These are phyloP conservation scores for Setomelanomma holmii DNA, from an alignment of 2,329 filamentous ascomycete genomes.

Conservation along the genomic window DNA sequence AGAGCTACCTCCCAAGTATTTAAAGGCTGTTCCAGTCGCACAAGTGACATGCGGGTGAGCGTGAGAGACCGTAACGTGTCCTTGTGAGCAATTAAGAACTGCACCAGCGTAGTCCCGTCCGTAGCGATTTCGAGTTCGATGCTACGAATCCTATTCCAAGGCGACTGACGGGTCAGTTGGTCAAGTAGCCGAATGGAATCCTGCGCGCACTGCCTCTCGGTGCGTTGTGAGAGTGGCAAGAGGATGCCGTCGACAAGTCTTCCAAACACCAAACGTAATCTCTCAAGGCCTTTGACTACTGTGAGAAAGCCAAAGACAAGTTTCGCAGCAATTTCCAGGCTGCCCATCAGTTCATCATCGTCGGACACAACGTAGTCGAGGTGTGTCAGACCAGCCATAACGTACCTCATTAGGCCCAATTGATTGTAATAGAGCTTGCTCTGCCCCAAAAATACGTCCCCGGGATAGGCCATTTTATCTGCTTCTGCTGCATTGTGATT, in stretches of 20 bases:
- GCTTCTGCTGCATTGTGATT: slow-evolving; percentile 3
- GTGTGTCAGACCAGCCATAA: slow-evolving; percentile 5
- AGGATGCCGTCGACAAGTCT: slow-evolving; percentile 9
- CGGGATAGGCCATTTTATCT: slow-evolving; percentile 2
- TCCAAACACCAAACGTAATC: slow-evolving; percentile 6
- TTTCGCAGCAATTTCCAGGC: slow-evolving; percentile 7
- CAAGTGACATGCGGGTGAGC: not conserved
- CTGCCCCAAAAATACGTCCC: not conserved
- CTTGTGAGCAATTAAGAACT: not conserved
- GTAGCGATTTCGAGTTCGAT: slow-evolving; percentile 8
- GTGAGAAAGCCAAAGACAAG: slow-evolving; percentile 6
- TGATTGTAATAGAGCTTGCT: slow-evolving; percentile 2
- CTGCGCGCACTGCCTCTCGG: slow-evolving; percentile 5
- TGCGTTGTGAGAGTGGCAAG: slow-evolving; percentile 1
- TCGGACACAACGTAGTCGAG: slow-evolving; percentile 9
- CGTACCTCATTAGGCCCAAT: slow-evolving; percentile 5
- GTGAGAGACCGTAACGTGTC: not conserved
- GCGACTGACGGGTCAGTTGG: slow-evolving; percentile 1
- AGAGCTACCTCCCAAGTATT: not conserved
- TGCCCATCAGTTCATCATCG: not conserved
- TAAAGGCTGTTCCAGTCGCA: not conserved
- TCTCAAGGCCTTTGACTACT: slow-evolving; percentile 1
- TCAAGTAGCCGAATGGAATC: slow-evolving; percentile 8
- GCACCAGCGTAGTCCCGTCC: not conserved
- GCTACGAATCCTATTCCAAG: slow-evolving; percentile 2